Evolutionary conservation across 352 stramenopile genomes (phyloP), one percentile per base, ranked within the genome.

Genomic region (Phytophthora pinifolia): DNA sequence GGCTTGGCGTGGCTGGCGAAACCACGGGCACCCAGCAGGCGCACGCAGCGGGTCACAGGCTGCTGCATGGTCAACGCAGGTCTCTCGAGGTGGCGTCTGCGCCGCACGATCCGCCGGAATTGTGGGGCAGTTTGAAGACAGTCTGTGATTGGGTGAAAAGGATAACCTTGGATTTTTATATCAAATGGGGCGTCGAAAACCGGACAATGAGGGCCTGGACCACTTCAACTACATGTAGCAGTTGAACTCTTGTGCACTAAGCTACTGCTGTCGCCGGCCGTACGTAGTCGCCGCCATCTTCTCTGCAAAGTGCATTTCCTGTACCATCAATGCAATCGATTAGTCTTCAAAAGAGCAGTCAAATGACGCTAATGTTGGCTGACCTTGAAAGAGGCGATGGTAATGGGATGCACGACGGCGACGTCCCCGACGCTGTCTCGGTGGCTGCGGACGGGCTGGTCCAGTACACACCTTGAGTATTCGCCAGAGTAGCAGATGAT

Each of bases 251-350:
- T 46, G 38, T 12, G 42, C 6, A 18, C 27, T 45, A 6, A 15
- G 1, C 62, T 61, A 79, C 54, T 78, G 64, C 14, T 62, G 46
- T 38, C 52, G 67, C 20, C 54, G 55, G 4, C 52, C 70, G 51
- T 91, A 91, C 4, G 74, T 64, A 12, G 50, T 70, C 10, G 74
- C 58, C 3, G 82, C 79, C 37, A 89, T 68, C 51, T 83, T 82
- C 72, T 92, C 76, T 0, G 61, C 74, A 29, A 86, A 76, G 38
- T 92, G 82, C 42, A 92, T 87, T 43, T 89, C 77, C 79, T 88
- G 32, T 18, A 20, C 13, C 18, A 30, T 25, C 18, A 27, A 30
- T 27, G 22, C 34, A 48, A 1, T 6, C 31, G 7, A 9, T 65
- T 22, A 59, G 34, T 17, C 37, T 36, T 14, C 5, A 37, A 10